Percentiles rank a stretch among this genome's conserved stretches.
phyloP scores from a whole-genome alignment of 805 yeast species.

The Teunomyces gatunensis region DNA sequence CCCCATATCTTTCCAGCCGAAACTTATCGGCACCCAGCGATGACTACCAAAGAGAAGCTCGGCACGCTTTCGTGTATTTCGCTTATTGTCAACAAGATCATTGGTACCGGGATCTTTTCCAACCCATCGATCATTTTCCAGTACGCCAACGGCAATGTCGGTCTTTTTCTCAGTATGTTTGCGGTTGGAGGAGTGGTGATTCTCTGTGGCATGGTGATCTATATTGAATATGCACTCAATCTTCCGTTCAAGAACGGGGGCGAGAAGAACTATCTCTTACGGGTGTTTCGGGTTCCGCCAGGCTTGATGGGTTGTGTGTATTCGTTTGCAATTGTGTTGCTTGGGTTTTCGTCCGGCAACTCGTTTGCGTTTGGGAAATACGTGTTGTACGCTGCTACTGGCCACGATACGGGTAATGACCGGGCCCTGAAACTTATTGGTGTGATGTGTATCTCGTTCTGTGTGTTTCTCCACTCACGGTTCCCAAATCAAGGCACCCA shows the following conservation, averaged over 20 bases:
- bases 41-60: slow-evolving; percentile 10
- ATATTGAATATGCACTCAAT: slow-evolving; percentile 39
- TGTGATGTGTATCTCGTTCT: slow-evolving; percentile 44
- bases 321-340: slow-evolving; percentile 52
- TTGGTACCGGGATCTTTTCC: slow-evolving; percentile 43
- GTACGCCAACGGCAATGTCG: slow-evolving; percentile 38
- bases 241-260: slow-evolving; percentile 43
- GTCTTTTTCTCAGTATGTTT: slow-evolving; percentile 32
- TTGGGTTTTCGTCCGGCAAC: slow-evolving; percentile 63
- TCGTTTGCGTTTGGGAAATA: slow-evolving; percentile 65
- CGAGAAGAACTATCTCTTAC: slow-evolving; percentile 38
- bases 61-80: slow-evolving; percentile 36
- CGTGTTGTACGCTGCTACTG: slow-evolving; percentile 37
- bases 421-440: slow-evolving; percentile 43
- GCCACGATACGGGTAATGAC: slow-evolving; percentile 22
- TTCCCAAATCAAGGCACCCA: slow-evolving; percentile 50
- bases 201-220: slow-evolving; percentile 39
- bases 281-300: slow-evolving; percentile 31
- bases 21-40: no score
- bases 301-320: slow-evolving; percentile 39
- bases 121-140: slow-evolving; percentile 41
- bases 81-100: slow-evolving; percentile 41
- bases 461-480: slow-evolving; percentile 46
- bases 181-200: slow-evolving; percentile 36
- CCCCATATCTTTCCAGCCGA: not conserved